A percentile compares a stretch with the other conserved stretches of the same genome.
These are phyloP conservation scores for Aspergillus udagawae DNA, from an alignment of 2,329 filamentous ascomycete species.

Conservation along the genomic window DNA sequence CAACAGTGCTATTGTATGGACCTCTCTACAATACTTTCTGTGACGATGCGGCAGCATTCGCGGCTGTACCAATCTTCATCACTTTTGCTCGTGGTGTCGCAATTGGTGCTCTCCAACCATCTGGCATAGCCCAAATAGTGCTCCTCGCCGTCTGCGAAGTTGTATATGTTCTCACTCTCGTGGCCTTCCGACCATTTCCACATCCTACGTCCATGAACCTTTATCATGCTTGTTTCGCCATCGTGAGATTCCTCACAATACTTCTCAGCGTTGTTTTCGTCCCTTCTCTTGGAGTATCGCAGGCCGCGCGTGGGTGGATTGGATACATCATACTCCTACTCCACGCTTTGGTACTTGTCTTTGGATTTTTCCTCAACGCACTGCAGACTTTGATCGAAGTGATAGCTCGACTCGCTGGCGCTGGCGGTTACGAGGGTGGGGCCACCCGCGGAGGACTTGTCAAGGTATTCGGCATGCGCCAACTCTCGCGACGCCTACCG, in stretches of 20 bases:
- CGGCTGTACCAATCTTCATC: constrained; percentile 78
- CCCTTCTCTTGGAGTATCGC: constrained; percentile 72
- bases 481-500: constrained; percentile 70
- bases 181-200: constrained; percentile 87
- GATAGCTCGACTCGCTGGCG: constrained; percentile 73
- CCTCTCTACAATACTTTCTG: constrained; percentile 97
- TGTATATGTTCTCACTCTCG: constrained; percentile 77
- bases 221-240: constrained; percentile 82
- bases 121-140: constrained; percentile 88
- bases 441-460: constrained; percentile 76
- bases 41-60: constrained; percentile 86
- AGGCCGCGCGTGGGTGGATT: constrained; percentile 86
- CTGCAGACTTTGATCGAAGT: constrained; percentile 89
- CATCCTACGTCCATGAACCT: constrained; percentile 94
- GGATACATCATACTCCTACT: constrained; percentile 86
- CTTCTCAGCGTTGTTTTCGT: constrained; percentile 79
- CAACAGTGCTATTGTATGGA: constrained; percentile 83
- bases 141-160: constrained; percentile 92
- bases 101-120: constrained; percentile 87
- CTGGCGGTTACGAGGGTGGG: constrained; percentile 68
- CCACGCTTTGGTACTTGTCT: constrained; percentile 77
- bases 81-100: constrained; percentile 84
- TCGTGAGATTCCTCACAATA: constrained; percentile 70
- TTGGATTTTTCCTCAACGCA: constrained; percentile 91
- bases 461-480: constrained; percentile 86